Conservation (phyloP, 495 filamentous ascomycete genomes). For the Parmelia sp. region DNA sequence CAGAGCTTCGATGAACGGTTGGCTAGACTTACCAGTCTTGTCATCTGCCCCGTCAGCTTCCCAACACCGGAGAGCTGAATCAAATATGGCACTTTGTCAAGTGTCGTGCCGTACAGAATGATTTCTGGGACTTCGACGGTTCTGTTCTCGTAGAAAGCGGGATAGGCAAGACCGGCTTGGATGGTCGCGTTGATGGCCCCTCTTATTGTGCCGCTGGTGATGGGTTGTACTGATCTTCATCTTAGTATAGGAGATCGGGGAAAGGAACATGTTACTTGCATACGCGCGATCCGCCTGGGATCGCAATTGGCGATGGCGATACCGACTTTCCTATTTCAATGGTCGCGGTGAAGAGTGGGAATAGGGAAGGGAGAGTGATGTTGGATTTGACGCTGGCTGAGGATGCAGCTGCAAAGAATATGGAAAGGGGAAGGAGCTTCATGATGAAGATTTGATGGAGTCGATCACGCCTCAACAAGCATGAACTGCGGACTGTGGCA, state of each 20-base stretch:
- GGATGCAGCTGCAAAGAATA: not conserved
- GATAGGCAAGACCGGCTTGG: not conserved
- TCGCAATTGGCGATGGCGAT: not conserved
- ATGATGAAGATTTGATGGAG: not conserved
- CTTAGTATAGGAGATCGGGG: not conserved
- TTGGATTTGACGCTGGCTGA: not conserved
- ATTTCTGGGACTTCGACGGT: not conserved
- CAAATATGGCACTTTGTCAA: not conserved
- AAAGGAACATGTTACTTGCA: not conserved
- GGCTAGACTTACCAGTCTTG: not conserved
- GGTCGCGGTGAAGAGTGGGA: not conserved
- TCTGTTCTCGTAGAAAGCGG: not conserved
- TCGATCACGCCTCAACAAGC: not conserved
- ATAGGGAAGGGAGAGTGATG: not conserved
- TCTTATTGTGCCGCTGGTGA: not conserved
- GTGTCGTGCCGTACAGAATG: not conserved
- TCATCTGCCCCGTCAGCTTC: not conserved
- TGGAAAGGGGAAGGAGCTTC: not conserved
- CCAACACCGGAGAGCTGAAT: not conserved
- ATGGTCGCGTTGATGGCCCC: not conserved
- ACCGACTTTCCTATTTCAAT: not conserved
- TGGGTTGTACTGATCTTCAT: not conserved
- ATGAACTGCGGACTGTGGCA: too few relatives aligned
- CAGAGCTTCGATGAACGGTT: not conserved
- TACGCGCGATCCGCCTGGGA: not conserved